Evolutionary conservation across 2,329 filamentous ascomycete genomes (phyloP), one percentile per base, ranked within the genome.

Genomic region (Xylariaceae sp.): DNA sequence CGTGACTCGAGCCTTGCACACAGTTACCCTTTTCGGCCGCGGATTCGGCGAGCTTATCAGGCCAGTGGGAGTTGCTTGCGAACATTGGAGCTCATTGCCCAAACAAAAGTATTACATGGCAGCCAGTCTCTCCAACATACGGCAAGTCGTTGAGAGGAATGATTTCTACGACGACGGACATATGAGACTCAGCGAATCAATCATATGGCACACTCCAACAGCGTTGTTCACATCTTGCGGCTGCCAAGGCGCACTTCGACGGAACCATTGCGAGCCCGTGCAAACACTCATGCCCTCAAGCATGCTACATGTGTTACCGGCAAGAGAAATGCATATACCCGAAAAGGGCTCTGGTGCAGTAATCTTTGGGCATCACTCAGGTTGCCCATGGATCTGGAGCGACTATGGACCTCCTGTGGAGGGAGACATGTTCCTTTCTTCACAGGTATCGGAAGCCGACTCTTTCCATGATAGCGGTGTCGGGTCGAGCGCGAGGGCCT

Each of bases 1-100:
- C 31, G 42, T 53, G 13, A 62, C 59, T 5, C 54, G 64, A 45
- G 55, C 60, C 5, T 58, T 69, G 2, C 45, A 60, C 31, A 63
- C 60, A 9, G 46, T 63, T 13, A 59, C 59, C 1, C 38, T 64
- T 3, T 59, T 64, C 16, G 60, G 61, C 9, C 38, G 18, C 13
- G 58, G 59, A 0, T 64, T 62, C 31, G 61, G 61, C 1, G 60
- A 62, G 2, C 49, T 64, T 11, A 53, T 62, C 17, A 42, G 38
- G 33, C 54, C 53, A 18, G 16, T 31, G 14, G 13, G 36, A 13
- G n/a, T 13, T 13, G 10, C 18, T 12, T 47, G 17, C 11, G 12
- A 18, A 14, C 11, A 18, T 4, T 49, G 40, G 5, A 2, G 10
- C 31, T 16, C 22, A 16, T 14, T 49, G 12, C 40, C 47, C 6